Base-by-base conservation (phyloP, 2,329 filamentous ascomycete species). In the Clarireedia paspali region DNA sequence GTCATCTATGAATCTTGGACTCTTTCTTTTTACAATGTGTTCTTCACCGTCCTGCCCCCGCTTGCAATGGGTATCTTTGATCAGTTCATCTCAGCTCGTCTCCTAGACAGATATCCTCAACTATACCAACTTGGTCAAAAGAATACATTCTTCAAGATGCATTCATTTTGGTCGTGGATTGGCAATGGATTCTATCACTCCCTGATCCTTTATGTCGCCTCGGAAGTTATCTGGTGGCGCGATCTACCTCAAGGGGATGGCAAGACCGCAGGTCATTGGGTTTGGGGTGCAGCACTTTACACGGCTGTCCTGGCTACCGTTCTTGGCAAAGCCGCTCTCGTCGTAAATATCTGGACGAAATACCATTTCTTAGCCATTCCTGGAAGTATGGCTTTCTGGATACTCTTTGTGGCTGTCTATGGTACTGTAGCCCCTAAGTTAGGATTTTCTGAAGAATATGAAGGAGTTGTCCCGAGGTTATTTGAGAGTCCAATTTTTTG, bases 1-100 rank as follows among this genome's bases (percentile, higher is more conserved):
- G 90, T 97, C 69, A 97, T 99, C 69, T 97, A 91, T 79, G 94
- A 99, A 74, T 97, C 94, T 9, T 99, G 95, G 95, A 96, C 91
- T 0, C 77, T 99, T n/a, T 96, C 92, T 6, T 95, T 97, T 75
- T 99, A 96, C 79, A 99, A 99, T 76, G 91, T 99, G 71, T 88
- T 99, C 71, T 99, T 95, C 75, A 99, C 94, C 0, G 88, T 95
- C 20, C 77, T 96, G 17, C 94, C 94, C 15, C 94, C 94, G 1
- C 86, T 99, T 58, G 92, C 90, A 1, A 86, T 99, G 68, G 94
- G 94, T 64, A 95, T 99, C 61, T 89, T 96, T 62, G 95, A 99
- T 71, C 95, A 99, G 70, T 97, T 95, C 73, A 91, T 99, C 67
- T 96, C 91, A 44, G 94, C 95, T 6, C 85, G 94, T 24, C 77